Evolutionary conservation across 1,284 basidiomycete species (phyloP), one percentile per base, ranked within the genome.

Genomic region (Entoloma clypeatum): DNA sequence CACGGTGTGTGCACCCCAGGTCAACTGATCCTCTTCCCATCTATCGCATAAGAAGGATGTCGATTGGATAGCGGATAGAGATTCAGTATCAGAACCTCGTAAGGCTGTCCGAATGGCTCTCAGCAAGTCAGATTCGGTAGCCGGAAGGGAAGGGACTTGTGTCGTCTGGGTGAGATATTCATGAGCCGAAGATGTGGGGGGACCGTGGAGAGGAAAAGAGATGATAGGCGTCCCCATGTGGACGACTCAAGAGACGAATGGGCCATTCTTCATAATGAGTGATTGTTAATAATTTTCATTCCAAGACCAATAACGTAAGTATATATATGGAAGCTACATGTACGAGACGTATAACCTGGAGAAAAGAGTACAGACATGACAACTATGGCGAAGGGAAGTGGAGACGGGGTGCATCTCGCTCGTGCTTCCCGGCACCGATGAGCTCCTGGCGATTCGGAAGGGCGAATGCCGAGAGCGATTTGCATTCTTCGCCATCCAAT

Each of bases 1-100:
- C 1, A 90, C 81, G 8, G 73, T 77, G 43, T 68, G 67, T 10
- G 71, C 72, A 49, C 81, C 79, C 91, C 91, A 94, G 4, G 75
- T 71, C 5, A 94, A 66, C 44, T 79, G 71, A 41, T 73, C 68
- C 44, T 72, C 72, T 14, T 65, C 63, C 50, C 56, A 60, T 3
- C 60, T 54, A 10, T 58, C 56, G 35, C 57, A 54, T 36, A 60
- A 56, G 47, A 72, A 66, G 19, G 61, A 56, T 3, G 71, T 61
- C 11, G 64, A 61, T 32, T 69, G 62, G 23, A 72, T 59, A 8
- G 63, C 46, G 35, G 61, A 58, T 41, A 63, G 48, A 7, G 58
- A 56, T 27, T 69, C 64, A 25, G 68, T 64, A 23, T 71, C 65
- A 7, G 72, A 67, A 25, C 77, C 76, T 21, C 69, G 72, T 25